Evolutionary conservation across 352 stramenopile genomes (phyloP), one percentile per base, ranked within the genome.

Genomic region (Globisporangium cystogenes): DNA sequence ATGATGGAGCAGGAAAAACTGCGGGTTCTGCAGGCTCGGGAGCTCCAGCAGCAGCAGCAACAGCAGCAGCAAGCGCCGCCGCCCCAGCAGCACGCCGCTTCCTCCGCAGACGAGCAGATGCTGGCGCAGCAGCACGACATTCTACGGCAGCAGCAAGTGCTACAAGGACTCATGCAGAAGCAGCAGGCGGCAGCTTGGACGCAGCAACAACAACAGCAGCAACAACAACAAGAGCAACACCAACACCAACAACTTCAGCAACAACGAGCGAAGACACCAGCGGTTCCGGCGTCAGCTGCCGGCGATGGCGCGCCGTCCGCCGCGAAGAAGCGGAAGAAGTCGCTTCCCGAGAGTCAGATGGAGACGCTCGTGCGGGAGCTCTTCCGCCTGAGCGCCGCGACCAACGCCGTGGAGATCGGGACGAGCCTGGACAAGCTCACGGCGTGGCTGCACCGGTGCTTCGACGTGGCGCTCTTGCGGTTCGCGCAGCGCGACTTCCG

Each of bases 401-500:
- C 64, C 43, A 89, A 57, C 8, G 75, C 81, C 21, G 67, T 65
- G 18, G 75, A 89, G 37, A 76, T 86, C 51, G 69, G 74, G 4
- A 57, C 64, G 35, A 66, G 69, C 8, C 56, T 91, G 10, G 77
- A 89, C 20, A 82, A 79, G 36, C 58, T 87, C 51, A 71, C 50
- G 7, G 55, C 59, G 45, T 91, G 80, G 80, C 61, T 87, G 39
- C 64, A 78, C 21, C 74, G 67, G 1, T 84, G 71, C 56, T 59
- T 62, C 12, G 75, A 91, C 50, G 31, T 70, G 0, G 51, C 53
- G 41, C 31, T 91, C 42, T 47, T 89, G 29, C 64, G 71, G 24
- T 72, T 91, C 3, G 80, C 80, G 1, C 52, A 82, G 37, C 70
- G 72, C 18, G 80, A 91, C 47, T 82, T 84, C 31, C 59, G 60